phyloP scores from a whole-genome alignment of 345 rosid species.

The Citrus trifoliata region DNA sequence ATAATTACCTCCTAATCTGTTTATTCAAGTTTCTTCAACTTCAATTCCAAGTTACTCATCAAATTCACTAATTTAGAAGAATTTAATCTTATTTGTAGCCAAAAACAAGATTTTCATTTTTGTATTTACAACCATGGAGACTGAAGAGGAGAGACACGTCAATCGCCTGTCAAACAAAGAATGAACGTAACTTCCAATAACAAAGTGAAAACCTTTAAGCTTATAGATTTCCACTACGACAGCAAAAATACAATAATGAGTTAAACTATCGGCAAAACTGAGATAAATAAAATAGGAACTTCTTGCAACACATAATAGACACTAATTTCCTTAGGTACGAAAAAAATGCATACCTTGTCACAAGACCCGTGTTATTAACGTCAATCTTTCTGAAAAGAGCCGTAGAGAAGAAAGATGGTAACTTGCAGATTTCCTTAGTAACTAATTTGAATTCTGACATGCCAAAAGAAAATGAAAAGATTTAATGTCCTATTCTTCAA shows the following conservation, averaged over 20 bases:
- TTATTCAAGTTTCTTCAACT: background rate
- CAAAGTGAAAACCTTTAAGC: background rate
- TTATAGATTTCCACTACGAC: background rate
- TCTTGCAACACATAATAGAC: background rate
- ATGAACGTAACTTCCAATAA: background rate
- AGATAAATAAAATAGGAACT: background rate
- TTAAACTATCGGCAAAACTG: background rate
- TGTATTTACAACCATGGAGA: background rate
- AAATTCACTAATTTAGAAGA: background rate
- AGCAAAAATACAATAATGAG: background rate
- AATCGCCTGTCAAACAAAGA: background rate
- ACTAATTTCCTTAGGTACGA: background rate
- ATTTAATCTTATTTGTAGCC: background rate
- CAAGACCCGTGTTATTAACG: slow-evolving; percentile 49
- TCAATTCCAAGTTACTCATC: background rate
- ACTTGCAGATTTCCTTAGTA: slow-evolving; percentile 88
- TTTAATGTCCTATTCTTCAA: slow-evolving; percentile 8
- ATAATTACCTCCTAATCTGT: background rate
- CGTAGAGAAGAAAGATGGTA: slow-evolving; percentile 81
- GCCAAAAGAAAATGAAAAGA: background rate
- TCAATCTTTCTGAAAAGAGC: slow-evolving; percentile 78
- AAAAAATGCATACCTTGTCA: slow-evolving; percentile 58
- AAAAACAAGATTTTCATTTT: background rate
- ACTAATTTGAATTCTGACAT: slow-evolving; percentile 59
- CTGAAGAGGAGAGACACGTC: background rate